Evolutionary conservation across 2,329 filamentous ascomycete species (phyloP).

Genomic region (Verticillium isaacii): DNA sequence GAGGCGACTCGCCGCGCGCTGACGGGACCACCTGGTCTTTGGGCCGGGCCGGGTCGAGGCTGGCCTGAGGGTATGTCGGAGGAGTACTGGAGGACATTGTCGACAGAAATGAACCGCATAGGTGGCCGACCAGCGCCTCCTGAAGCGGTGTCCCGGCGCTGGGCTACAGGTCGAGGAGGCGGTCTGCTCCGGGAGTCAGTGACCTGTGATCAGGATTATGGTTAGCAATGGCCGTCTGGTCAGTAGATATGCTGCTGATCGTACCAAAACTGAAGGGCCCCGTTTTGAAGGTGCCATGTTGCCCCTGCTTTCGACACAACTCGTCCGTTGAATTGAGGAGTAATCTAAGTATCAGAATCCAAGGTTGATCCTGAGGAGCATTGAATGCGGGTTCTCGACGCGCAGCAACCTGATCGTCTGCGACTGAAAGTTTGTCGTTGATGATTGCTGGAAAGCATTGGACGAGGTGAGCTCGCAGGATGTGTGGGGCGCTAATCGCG

Average conservation of each 20-base stretch:
- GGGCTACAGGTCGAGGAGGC: constrained; percentile 23
- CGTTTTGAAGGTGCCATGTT: constrained; percentile 45
- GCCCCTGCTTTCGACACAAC: neutral
- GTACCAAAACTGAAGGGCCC: constrained; percentile 57
- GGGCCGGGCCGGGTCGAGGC: constrained; percentile 64
- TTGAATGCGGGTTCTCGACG: neutral
- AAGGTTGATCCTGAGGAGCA: neutral
- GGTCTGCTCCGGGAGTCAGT: constrained; percentile 33
- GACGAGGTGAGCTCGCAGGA: neutral
- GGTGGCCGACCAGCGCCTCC: constrained; percentile 29
- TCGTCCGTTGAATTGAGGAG: neutral
- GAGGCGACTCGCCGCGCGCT: constrained; percentile 20
- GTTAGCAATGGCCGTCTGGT: constrained; percentile 8
- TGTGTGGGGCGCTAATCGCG: neutral
- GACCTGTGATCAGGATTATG: constrained; percentile 19
- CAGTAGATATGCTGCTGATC: constrained; percentile 7
- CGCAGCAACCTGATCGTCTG: neutral
- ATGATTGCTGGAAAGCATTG: neutral
- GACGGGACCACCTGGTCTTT: constrained; percentile 40
- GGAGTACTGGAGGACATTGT: constrained; percentile 90
- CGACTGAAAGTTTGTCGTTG: neutral
- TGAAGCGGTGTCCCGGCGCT: constrained; percentile 26
- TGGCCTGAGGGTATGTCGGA: constrained; percentile 95
- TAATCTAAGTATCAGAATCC: neutral
- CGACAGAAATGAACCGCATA: constrained; percentile 81